These are phyloP conservation scores for Verticillium zaregamsianum DNA, from an alignment of 2,329 filamentous ascomycete species.

Conservation along the genomic window DNA sequence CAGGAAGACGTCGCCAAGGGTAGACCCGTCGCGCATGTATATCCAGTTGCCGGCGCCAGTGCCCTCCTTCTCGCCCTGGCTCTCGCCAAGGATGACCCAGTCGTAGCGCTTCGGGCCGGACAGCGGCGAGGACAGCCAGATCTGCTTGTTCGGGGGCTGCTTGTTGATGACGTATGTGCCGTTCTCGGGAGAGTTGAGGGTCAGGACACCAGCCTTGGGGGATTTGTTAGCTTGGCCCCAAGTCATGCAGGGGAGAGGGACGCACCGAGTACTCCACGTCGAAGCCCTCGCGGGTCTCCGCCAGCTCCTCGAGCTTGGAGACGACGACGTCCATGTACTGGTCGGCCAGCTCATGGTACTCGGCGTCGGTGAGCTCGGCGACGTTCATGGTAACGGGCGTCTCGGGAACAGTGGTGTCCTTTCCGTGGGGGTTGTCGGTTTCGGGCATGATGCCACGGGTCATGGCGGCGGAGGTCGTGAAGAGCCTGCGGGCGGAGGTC, in stretches of 20 bases:
- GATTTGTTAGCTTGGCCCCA: conserved; percentile 2
- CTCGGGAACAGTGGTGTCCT: conserved; percentile 32
- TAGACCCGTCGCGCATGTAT: conserved; percentile 78
- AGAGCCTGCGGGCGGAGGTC: conserved; percentile 17
- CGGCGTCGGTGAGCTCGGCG: conserved; percentile 60
- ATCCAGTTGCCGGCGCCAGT: conserved; percentile 75
- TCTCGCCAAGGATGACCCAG: conserved; percentile 72
- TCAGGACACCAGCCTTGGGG: conserved; percentile 76
- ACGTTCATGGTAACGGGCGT: conserved; percentile 38
- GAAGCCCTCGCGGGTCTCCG: conserved; percentile 69
- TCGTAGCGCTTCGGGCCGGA: conserved; percentile 94
- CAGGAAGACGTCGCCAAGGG: conserved; percentile 66
- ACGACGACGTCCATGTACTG: conserved; percentile 61
- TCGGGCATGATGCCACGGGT: conserved; percentile 56
- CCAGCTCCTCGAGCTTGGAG: conserved; percentile 63
- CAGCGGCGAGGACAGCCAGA: conserved; percentile 90
- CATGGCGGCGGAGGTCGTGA: conserved; percentile 23
- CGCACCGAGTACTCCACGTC: conserved; percentile 88
- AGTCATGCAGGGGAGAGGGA: conserved; percentile 11
- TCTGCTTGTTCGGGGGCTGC: conserved; percentile 94
- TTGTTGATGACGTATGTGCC: conserved; percentile 97
- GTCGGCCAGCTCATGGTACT: conserved; percentile 78
- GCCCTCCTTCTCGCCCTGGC: conserved; percentile 75
- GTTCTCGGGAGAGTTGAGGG: conserved; percentile 61
- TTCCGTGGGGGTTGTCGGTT: conserved; percentile 46